Conservation (phyloP, 371 early-diverging fungal genomes). For the Syncephalastrum contaminatum region DNA sequence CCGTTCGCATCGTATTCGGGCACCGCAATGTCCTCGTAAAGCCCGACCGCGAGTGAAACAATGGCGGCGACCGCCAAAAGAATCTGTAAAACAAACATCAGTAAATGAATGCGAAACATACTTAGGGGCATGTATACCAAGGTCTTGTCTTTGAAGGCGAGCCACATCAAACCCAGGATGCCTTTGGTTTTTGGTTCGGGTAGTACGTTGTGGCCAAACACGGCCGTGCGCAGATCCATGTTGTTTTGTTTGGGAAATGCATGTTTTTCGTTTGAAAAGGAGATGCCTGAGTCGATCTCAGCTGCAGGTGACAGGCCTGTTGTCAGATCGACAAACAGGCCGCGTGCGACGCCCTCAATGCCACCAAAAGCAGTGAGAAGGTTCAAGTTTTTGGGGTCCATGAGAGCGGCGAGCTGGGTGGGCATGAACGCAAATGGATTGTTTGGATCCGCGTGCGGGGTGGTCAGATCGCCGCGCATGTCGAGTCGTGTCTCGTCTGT, state of each 20-base stretch:
- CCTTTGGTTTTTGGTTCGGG: conserved; percentile 63
- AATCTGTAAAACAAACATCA: conserved; percentile 38
- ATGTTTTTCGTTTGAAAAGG: conserved; percentile 6
- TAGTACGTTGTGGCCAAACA: conserved; percentile 66
- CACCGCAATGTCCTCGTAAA: conserved; percentile 75
- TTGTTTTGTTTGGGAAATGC: conserved; percentile 8
- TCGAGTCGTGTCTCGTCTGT: conserved; percentile 15
- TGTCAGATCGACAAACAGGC: conserved; percentile 50
- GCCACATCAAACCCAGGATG: conserved; percentile 70
- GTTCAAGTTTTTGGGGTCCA: conserved; percentile 60
- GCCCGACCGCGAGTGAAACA: conserved; percentile 81
- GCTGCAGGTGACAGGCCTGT: conserved; percentile 43
- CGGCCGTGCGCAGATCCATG: conserved; percentile 8
- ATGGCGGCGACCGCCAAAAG: conserved; percentile 79
- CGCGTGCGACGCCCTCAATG: conserved; percentile 49
- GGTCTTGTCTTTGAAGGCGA: conserved; percentile 81
- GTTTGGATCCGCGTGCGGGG: conserved; percentile 37
- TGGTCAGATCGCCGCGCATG: conserved; percentile 14
- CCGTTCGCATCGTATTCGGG: conserved; percentile 34
- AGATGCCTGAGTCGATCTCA: conserved; percentile 14
- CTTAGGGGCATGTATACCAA: conserved; percentile 47
- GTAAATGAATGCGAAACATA: no score
- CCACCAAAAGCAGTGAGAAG: conserved; percentile 50
- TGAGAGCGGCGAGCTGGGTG: conserved; percentile 44
- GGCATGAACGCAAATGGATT: conserved; percentile 58